These are phyloP conservation scores for Penicillium parvum DNA, from an alignment of 495 filamentous ascomycete species.

Conservation along the genomic window DNA sequence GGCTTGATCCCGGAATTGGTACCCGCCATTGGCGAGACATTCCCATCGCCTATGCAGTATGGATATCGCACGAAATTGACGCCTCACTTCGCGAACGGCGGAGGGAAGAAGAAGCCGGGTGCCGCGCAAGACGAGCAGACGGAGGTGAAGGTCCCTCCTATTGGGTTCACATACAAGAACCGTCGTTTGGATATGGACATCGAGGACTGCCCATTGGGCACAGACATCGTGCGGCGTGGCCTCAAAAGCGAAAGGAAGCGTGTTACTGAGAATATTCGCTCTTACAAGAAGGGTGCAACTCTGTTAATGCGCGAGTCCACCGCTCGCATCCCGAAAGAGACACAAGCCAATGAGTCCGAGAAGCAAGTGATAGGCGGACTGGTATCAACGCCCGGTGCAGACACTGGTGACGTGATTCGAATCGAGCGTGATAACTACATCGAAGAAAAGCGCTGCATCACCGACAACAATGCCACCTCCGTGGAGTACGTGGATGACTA, in stretches of 20 bases:
- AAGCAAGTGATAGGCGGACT: constrained; percentile 13
- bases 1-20: constrained; percentile 68
- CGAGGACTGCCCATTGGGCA: constrained; percentile 95
- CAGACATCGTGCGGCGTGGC: constrained; percentile 72
- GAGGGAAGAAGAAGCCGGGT: constrained; percentile 20
- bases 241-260: constrained; percentile 68
- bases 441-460: constrained; percentile 81
- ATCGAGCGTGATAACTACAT: constrained; percentile 45
- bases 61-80: constrained; percentile 95
- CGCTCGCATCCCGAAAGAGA: constrained; percentile 55
- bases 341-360: constrained; percentile 10
- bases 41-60: constrained; percentile 85
- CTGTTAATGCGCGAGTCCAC: constrained; percentile 86
- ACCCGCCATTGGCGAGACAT: constrained; percentile 74
- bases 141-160: constrained; percentile 58
- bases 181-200: constrained; percentile 75
- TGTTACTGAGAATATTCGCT: constrained; percentile 62
- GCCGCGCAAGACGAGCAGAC: constrained; percentile 26
- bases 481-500: constrained; percentile 85
- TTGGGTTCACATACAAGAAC: constrained; percentile 88
- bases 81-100: constrained; percentile 74
- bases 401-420: constrained; percentile 35
- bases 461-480: constrained; percentile 71
- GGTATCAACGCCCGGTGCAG: constrained; percentile 14
- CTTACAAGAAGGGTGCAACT: constrained; percentile 79